Conservation (phyloP, 768 basidiomycete genomes). For the Boletus pseudopeckii region DNA sequence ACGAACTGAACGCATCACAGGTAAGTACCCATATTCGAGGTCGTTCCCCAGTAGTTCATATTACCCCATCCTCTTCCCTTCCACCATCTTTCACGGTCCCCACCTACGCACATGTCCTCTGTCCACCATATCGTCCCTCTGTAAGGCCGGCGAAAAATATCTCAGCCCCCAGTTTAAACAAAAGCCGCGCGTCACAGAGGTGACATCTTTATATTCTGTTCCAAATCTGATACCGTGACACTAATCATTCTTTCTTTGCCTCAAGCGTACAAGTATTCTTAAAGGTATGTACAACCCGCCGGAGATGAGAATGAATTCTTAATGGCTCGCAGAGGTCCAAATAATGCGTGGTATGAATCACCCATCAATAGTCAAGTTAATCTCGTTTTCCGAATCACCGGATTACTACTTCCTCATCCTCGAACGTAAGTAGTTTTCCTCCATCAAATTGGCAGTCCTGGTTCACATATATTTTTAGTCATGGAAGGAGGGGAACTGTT, state of each 20-base stretch:
- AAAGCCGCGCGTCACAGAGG: conserved; percentile 98
- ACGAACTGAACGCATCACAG: conserved; percentile 86
- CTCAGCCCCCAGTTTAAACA: conserved; percentile 93
- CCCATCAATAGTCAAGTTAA: conserved; percentile 87
- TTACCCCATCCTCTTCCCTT: conserved; percentile 13
- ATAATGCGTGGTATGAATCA: conserved; percentile 97
- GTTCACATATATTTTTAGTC: conserved; percentile 44
- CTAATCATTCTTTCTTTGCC: conserved; percentile 19
- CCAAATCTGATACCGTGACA: conserved; percentile 10
- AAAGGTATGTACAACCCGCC: conserved; percentile 54
- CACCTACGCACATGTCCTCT: conserved; percentile 11
- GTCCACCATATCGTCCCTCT: conserved; percentile 27
- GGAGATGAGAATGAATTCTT: not conserved
- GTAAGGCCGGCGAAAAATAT: conserved; percentile 87
- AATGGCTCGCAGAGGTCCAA: conserved; percentile 74
- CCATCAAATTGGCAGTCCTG: not conserved
- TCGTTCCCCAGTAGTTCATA: conserved; percentile 27
- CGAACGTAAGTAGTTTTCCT: conserved; percentile 60
- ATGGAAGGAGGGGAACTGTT: conserved; percentile 99
- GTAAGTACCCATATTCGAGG: conserved; percentile 47
- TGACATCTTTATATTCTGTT: conserved; percentile 38
- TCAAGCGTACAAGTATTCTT: conserved; percentile 92
- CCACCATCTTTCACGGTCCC: conserved; percentile 22
- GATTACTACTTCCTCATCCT: conserved; percentile 95
- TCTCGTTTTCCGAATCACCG: conserved; percentile 86